Base-by-base conservation (phyloP, 2,329 filamentous ascomycete genomes). In the Fusarium citri region DNA sequence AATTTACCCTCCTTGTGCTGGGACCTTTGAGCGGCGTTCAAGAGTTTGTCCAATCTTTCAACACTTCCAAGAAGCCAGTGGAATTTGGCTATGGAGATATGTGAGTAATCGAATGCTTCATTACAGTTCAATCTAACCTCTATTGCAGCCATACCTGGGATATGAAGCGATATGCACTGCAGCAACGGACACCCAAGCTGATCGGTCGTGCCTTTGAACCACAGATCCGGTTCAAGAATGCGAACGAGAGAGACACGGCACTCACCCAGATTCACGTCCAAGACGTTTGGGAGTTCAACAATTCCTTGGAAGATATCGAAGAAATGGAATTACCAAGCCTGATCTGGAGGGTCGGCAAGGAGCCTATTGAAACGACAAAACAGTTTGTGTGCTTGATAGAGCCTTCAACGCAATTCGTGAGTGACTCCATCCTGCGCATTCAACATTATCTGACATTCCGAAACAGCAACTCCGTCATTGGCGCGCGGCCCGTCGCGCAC, bases 351-450 rank as follows among this genome's bases (percentile, higher is more conserved):
- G 4, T 66, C 3, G 28, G 34, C 8, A 1, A 43, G 0, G 10
- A 30, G 3, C 4, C 34, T 0, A 4, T 3, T 4, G 8, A 31
- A 3, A 7, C 3, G 0, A 41, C 8, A 0, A 6, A 3, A 1
- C 18, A 14, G 0, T 66, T 55, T 6, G 46, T 61, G 2, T 66
- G 55, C 6, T 30, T 66, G 1, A 0, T 61, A 14, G 55, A 66
- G 1, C 23, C 16, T 6, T 1, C 0, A 3, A n/a, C 0, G 10
- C 1, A 0, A 8, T 64, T 53, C 1, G 62, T 64, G 20, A 34
- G 62, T 48, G 10, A 34, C 2, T 10, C 5, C 15, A 2, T 20
- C 16, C 6, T 8, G 9, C 1, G 22, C 1, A 20, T 5, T 2
- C 0, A 15, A n/a, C 20, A 5, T 3, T 3, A 11, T 9, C 20